These are phyloP conservation scores for Pyronema domesticum DNA, from an alignment of 495 filamentous ascomycete genomes.

Conservation along the genomic window DNA sequence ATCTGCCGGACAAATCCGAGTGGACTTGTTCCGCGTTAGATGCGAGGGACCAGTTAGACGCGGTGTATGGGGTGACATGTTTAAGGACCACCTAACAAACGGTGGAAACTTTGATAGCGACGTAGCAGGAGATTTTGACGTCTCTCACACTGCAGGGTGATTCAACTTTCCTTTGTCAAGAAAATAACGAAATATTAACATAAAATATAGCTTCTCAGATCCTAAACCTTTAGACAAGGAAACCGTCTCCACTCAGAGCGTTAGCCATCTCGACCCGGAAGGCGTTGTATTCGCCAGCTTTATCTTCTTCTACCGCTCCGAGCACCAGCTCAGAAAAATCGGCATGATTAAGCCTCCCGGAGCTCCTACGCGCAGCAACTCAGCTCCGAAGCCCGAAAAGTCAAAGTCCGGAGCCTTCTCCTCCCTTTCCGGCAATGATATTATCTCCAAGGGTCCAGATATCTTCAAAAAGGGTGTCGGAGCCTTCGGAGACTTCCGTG, in stretches of 20 bases:
- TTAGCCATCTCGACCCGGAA: conserved; percentile 91
- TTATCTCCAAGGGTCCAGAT: conserved; percentile 63
- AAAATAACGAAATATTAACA: not conserved
- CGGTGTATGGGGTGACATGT: conserved; percentile 94
- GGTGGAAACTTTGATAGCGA: conserved; percentile 38
- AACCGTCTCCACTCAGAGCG: conserved; percentile 92
- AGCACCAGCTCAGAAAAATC: conserved; percentile 36
- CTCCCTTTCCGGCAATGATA: conserved; percentile 50
- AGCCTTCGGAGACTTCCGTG: conserved; percentile 80
- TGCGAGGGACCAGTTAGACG: conserved; percentile 94
- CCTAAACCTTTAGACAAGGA: conserved; percentile 94
- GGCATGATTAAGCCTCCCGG: conserved; percentile 21
- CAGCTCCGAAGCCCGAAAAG: conserved; percentile 40
- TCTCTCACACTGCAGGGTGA: conserved; percentile 73
- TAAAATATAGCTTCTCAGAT: conserved; percentile 63
- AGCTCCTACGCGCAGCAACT: conserved; percentile 24
- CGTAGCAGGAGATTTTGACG: conserved; percentile 40
- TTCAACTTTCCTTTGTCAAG: not conserved
- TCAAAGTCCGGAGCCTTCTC: conserved; percentile 37
- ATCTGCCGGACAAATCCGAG: conserved; percentile 93
- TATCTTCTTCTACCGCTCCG: conserved; percentile 93
- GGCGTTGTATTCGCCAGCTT: conserved; percentile 93
- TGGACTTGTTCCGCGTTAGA: conserved; percentile 85
- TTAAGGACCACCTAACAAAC: conserved; percentile 89
- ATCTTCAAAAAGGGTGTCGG: conserved; percentile 66